Evolutionary conservation across 352 stramenopile genomes (phyloP).

Genomic region (Phytophthora niederhauseri): DNA sequence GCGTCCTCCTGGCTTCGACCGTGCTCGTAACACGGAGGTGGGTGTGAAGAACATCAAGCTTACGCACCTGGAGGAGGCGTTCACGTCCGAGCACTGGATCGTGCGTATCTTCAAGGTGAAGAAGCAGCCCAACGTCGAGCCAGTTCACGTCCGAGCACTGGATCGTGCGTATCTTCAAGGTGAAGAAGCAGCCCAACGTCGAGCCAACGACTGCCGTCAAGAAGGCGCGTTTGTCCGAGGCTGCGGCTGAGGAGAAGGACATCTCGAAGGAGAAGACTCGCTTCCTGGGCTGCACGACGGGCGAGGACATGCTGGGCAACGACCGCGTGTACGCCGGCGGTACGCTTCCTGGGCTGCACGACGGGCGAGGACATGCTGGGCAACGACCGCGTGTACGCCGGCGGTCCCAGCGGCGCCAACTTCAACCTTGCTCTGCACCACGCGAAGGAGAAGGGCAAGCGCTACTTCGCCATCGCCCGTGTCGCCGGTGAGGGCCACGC

Average conservation of each 20-base stretch:
- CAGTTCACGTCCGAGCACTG: slow-evolving; percentile 94
- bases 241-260: slow-evolving; percentile 51
- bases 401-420: slow-evolving; percentile 88
- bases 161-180: slow-evolving; percentile 96
- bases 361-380: slow-evolving; percentile 84
- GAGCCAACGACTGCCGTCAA: slow-evolving; percentile 72
- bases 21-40: slow-evolving; percentile 87
- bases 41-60: slow-evolving; percentile 92
- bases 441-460: slow-evolving; percentile 82
- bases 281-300: slow-evolving; percentile 85
- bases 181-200: slow-evolving; percentile 91
- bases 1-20: slow-evolving; percentile 84
- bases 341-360: slow-evolving; percentile 85
- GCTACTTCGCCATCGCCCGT: slow-evolving; percentile 89
- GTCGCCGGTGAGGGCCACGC: slow-evolving; percentile 83
- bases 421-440: slow-evolving; percentile 90
- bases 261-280: slow-evolving; percentile 77
- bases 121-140: slow-evolving; percentile 83
- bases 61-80: slow-evolving; percentile 93
- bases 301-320: slow-evolving; percentile 84
- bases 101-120: slow-evolving; percentile 96
- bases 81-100: slow-evolving; percentile 96
- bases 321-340: slow-evolving; percentile 91
- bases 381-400: slow-evolving; percentile 89
- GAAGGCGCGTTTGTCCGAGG: slow-evolving; percentile 62